A percentile compares a stretch with the other conserved stretches of the same genome.
phyloP scores from a whole-genome alignment of 2,329 filamentous ascomycete genomes.

The Parafenestella ontariensis region DNA sequence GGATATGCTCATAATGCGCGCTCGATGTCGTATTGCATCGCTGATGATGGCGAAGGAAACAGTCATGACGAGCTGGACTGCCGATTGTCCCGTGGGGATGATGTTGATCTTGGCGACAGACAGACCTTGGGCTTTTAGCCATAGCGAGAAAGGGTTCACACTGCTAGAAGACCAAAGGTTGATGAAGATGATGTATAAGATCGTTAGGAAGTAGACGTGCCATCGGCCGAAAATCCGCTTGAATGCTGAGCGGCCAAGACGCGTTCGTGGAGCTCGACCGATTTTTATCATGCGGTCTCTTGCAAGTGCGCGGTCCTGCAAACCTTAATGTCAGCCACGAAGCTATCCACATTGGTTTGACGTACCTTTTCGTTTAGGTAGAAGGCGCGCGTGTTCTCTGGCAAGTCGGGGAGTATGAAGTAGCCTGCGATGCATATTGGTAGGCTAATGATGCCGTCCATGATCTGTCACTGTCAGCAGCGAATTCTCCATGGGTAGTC shows the following conservation, averaged over 20 bases:
- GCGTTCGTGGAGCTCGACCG: slow-evolving; percentile 22
- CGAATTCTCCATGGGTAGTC: background rate
- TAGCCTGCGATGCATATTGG: slow-evolving; percentile 22
- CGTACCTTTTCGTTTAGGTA: slow-evolving; percentile 19
- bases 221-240: slow-evolving; percentile 27
- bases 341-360: background rate
- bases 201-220: slow-evolving; percentile 26
- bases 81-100: slow-evolving; percentile 23
- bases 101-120: slow-evolving; percentile 27
- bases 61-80: slow-evolving; percentile 25
- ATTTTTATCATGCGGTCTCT: slow-evolving; percentile 21
- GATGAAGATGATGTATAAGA: slow-evolving; percentile 28
- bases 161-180: slow-evolving; percentile 19
- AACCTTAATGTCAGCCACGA: background rate
- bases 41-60: slow-evolving; percentile 23
- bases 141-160: slow-evolving; percentile 29
- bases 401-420: slow-evolving; percentile 26
- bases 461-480: slow-evolving; percentile 9
- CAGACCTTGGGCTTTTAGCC: slow-evolving; percentile 19
- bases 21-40: slow-evolving; percentile 24
- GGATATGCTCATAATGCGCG: slow-evolving; percentile 21
- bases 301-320: slow-evolving; percentile 16
- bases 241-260: slow-evolving; percentile 18
- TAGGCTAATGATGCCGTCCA: slow-evolving; percentile 25
- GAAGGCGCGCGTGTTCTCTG: slow-evolving; percentile 20